These are phyloP conservation scores for Aureobasidium mangrovei DNA, from an alignment of 2,329 filamentous ascomycete species.

Conservation along the genomic window DNA sequence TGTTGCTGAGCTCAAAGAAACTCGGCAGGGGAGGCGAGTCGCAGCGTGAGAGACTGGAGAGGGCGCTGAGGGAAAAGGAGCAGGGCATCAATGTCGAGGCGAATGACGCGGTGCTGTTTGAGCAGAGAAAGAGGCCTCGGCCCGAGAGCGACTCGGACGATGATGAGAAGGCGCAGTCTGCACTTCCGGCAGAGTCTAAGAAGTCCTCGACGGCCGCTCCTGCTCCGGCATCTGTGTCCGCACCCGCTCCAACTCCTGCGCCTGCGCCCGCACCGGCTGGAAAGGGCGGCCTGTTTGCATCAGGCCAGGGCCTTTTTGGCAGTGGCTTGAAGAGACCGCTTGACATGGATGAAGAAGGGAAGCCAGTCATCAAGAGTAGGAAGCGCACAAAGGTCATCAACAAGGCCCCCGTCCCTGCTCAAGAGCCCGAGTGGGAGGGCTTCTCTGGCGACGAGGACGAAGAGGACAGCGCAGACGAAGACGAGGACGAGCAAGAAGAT, in stretches of 20 bases:
- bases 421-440: slow-evolving; percentile 53
- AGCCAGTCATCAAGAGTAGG: slow-evolving; percentile 72
- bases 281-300: background rate
- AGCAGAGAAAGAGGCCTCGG: slow-evolving; percentile 24
- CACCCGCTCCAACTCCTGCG: background rate
- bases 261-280: background rate
- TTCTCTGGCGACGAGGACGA: slow-evolving; percentile 35
- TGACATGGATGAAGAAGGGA: slow-evolving; percentile 68
- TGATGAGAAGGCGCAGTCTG: slow-evolving; percentile 11
- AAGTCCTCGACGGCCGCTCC: background rate
- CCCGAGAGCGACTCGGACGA: slow-evolving; percentile 18
- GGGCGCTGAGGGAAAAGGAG: slow-evolving; percentile 54
- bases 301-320: slow-evolving; percentile 40
- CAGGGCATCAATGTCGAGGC: slow-evolving; percentile 52
- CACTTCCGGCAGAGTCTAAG: slow-evolving; percentile 6
- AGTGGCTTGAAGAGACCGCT: slow-evolving; percentile 81
- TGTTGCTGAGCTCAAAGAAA: slow-evolving; percentile 68
- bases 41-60: slow-evolving; percentile 58
- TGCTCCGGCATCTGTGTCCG: background rate
- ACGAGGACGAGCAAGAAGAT: slow-evolving; percentile 11
- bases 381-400: slow-evolving; percentile 47
- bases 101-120: slow-evolving; percentile 47
- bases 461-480: slow-evolving; percentile 21
- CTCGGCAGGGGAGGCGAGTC: slow-evolving; percentile 65
- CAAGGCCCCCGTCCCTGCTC: slow-evolving; percentile 14